Conservation (phyloP, 2,329 filamentous ascomycete genomes). For the Pestalotiopsis sp. region DNA sequence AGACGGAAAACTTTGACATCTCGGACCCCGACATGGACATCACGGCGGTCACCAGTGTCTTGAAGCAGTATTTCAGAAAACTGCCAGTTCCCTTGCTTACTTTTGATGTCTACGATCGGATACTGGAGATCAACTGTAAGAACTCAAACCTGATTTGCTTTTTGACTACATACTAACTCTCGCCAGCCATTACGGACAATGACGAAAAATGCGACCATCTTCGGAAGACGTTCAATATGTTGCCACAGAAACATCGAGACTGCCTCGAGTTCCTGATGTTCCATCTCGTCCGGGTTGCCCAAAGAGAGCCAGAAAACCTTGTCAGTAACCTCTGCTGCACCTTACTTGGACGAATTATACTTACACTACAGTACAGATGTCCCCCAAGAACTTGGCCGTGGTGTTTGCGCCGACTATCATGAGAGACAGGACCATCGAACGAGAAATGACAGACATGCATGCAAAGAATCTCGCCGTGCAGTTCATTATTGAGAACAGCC, state of each 20-base stretch:
- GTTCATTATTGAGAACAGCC: slow-evolving; percentile 89
- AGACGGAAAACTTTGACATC: slow-evolving; percentile 84
- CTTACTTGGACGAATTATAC: slow-evolving; percentile 6
- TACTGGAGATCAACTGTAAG: slow-evolving; percentile 80
- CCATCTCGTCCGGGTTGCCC: slow-evolving; percentile 86
- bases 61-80: slow-evolving; percentile 98
- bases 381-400: slow-evolving; percentile 91
- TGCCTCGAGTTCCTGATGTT: slow-evolving; percentile 93
- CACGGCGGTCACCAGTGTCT: slow-evolving; percentile 89
- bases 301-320: slow-evolving; percentile 81
- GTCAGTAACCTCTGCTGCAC: slow-evolving; percentile 48
- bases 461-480: slow-evolving; percentile 90
- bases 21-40: slow-evolving; percentile 94
- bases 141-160: slow-evolving; percentile 17
- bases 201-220: slow-evolving; percentile 73
- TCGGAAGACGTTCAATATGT: slow-evolving; percentile 72
- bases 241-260: slow-evolving; percentile 84
- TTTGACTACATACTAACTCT: slow-evolving; percentile 16
- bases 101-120: slow-evolving; percentile 86
- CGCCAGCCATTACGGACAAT: slow-evolving; percentile 64
- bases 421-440: slow-evolving; percentile 84
- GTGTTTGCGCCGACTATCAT: slow-evolving; percentile 98
- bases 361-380: slow-evolving; percentile 67
- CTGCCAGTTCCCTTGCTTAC: slow-evolving; percentile 88
- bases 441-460: slow-evolving; percentile 96